Conservation (phyloP, 306 rosid species). For the Acacia melanoxylon region DNA sequence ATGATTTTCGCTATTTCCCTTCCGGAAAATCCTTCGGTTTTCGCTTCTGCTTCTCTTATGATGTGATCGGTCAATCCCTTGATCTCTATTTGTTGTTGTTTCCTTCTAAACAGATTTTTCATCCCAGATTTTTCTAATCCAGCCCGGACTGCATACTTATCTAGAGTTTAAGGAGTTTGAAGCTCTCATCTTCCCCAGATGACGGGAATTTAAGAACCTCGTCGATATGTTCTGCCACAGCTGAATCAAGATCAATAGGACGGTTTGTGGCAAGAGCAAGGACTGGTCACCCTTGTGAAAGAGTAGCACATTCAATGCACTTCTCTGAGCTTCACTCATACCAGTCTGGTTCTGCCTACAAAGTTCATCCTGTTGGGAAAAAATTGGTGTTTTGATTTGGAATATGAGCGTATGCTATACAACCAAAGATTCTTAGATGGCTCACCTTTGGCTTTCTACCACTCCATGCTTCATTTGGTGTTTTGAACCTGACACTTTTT, state of each 20-base stretch:
- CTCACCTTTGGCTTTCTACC: too few species aligned
- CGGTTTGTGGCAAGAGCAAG: slow-evolving; percentile 98
- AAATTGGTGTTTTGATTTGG: too few species aligned
- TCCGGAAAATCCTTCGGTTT: slow-evolving; percentile 87
- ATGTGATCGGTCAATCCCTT: slow-evolving; percentile 84
- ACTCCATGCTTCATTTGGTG: too few species aligned
- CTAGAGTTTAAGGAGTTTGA: slow-evolving; percentile 77
- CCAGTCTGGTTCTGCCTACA: slow-evolving; percentile 91
- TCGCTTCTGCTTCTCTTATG: slow-evolving; percentile 80
- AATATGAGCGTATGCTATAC: too few species aligned
- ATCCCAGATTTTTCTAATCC: slow-evolving; percentile 63
- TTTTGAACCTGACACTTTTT: too few species aligned
- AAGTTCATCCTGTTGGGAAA: too few species aligned
- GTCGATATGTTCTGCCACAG: slow-evolving; percentile 90
- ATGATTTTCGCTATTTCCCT: slow-evolving; percentile 94
- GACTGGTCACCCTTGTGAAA: slow-evolving; percentile 93
- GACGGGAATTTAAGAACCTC: slow-evolving; percentile 93
- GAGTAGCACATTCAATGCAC: slow-evolving; percentile 72
- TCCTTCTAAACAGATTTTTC: slow-evolving; percentile 51
- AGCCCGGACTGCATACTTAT: slow-evolving; percentile 77
- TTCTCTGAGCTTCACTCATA: slow-evolving; percentile 38
- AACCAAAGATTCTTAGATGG: too few species aligned
- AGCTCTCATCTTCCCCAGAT: slow-evolving; percentile 87
- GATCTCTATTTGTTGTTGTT: slow-evolving; percentile 72
- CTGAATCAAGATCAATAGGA: slow-evolving; percentile 94